Base-by-base conservation (phyloP, 768 basidiomycete species). In the Boletus rubescentipes region DNA sequence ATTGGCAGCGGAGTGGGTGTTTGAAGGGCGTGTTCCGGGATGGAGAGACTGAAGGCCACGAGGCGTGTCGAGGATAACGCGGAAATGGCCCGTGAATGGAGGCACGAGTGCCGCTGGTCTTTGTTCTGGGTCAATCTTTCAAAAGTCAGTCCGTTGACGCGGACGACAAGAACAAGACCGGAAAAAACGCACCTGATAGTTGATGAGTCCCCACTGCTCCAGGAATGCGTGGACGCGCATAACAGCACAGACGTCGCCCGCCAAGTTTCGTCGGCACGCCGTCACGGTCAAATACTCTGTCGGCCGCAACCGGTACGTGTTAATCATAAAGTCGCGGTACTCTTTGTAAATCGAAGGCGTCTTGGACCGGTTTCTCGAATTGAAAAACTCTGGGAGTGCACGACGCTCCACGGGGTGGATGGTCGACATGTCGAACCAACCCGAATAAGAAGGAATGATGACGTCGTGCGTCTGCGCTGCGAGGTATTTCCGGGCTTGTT, bases 261-360 rank as follows among this genome's bases (percentile, higher is more conserved):
- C 96, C 59, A 99, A 73, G 72, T 99, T 99, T 59, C 97, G 76
- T 66, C 97, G 73, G 68, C 97, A 99, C 2, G 96, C 96, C 2
- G 97, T 99, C 54, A 98, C 91, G 16, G 97, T 99, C 53, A 99
- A 80, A 64, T 99, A 99, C 69, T 99, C 97, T 21, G 82, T 82
- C 2, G 97, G 97, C 46, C 97, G 81, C 36, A 99, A 79, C 46
- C 97, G 81, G 72, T 98, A 98, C 2, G 97, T 94, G 75, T 99
- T 98, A 71, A 99, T 85, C 96, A 99, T 99, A 63, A 99, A 99
- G 78, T 99, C 96, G 55, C 97, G 86, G 66, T 99, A 99, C 70
- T 99, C 96, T 72, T 98, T 98, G 79, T 98, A 99, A 57, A 98
- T 93, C 18, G 91, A 80, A 0, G 97, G 96, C 2, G 96, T 97